Conservation (phyloP, 768 basidiomycete species). For the Naganishia friedmannii region DNA sequence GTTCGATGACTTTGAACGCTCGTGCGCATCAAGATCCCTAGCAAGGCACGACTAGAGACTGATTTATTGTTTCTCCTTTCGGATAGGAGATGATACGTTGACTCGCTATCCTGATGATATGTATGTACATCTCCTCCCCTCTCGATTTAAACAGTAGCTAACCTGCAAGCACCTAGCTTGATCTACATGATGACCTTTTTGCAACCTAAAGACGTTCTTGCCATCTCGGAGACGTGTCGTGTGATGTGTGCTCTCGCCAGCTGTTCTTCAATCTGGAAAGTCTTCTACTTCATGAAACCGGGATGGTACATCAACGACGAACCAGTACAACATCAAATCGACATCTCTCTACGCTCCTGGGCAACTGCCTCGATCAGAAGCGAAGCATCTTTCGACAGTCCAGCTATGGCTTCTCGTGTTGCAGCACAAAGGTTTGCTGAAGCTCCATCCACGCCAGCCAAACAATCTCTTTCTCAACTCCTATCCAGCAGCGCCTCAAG, state of each 20-base stretch:
- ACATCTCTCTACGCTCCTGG: conserved; percentile 12
- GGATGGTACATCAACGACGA: conserved; percentile 21
- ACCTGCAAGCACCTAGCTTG: background rate
- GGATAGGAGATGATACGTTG: conserved; percentile 6
- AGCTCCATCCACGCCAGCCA: background rate
- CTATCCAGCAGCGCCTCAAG: conserved; percentile 11
- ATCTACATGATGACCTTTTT: conserved; percentile 20
- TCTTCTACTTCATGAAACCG: conserved; percentile 15
- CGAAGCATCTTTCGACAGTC: conserved; percentile 1
- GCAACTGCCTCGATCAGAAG: background rate
- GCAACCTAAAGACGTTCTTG: background rate
- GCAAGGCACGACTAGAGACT: background rate
- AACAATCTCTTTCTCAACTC: conserved; percentile 17
- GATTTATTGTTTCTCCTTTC: background rate
- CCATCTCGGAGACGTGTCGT: conserved; percentile 8
- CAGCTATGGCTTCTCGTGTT: conserved; percentile 9
- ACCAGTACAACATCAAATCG: conserved; percentile 4
- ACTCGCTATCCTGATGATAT: conserved; percentile 19
- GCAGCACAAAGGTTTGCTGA: conserved; percentile 1
- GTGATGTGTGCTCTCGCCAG: conserved; percentile 10
- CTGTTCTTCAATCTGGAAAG: conserved; percentile 22
- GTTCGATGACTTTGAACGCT: conserved; percentile 8
- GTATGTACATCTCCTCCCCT: background rate
- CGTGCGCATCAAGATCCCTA: background rate
- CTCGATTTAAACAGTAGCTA: background rate